Evolutionary conservation across 2,329 filamentous ascomycete genomes (phyloP), one percentile per base, ranked within the genome.

Genomic region (Fusarium albidum): DNA sequence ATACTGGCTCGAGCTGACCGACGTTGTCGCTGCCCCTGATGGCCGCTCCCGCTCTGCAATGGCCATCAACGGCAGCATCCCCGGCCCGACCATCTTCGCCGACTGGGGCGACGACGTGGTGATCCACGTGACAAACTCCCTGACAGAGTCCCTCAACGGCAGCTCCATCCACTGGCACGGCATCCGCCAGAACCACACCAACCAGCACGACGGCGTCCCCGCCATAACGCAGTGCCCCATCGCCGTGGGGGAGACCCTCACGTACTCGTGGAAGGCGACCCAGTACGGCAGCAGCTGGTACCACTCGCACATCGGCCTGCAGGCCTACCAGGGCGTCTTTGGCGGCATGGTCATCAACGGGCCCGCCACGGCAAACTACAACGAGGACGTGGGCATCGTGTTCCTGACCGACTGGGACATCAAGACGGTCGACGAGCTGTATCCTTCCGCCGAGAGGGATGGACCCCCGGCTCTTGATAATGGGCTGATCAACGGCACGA

Each of bases 191-290:
- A 9, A 38, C 5, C 32, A 50, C n/a, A 50, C 39, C 6, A 44
- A 50, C 17, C 38, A 33, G 47, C 37, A 38, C 31, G 47, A 50
- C 17, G 40, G 47, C 8, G 47, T 50, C 6, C 5, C 47, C 5
- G 47, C 32, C 21, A 39, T 50, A 9, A 50, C 47, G 3, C 26
- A 43, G 26, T 50, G 47, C 12, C 47, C 40, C 3, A 83, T 88
- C 51, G 75, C 83, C 6, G 46, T 49, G 41, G 81, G 81, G 25
- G 77, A 74, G 46, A 76, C 68, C 48, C 75, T 78, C 52, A 80
- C 75, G 6, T 82, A 81, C 64, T 17, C 70, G 15, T 79, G 79
- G 66, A 41, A 38, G 2, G 35, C 52, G n/a, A 49, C 39, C 14
- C 47, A 55, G 21, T 45, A 45, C 27, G 52, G 52, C 25, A 48